Evolutionary conservation across 2,329 filamentous ascomycete genomes (phyloP).

Genomic region (Geosmithia flava): DNA sequence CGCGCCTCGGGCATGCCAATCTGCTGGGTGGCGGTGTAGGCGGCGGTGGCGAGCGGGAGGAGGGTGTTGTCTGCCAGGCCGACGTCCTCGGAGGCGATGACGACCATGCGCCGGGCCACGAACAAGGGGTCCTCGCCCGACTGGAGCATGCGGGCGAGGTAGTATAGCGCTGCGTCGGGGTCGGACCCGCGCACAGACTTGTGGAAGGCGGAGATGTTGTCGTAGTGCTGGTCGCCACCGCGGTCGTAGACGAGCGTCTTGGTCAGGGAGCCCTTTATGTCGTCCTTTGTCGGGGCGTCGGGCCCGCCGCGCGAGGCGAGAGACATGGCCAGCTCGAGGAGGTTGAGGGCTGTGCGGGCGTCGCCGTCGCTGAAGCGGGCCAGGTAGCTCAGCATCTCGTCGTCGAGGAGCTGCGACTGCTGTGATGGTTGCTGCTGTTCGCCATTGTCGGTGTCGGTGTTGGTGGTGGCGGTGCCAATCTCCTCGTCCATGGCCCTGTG

Average conservation of each 20-base stretch:
- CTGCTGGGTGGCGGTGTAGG: slow-evolving; percentile 81
- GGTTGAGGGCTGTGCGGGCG: slow-evolving; percentile 81
- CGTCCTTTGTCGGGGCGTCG: slow-evolving; percentile 55
- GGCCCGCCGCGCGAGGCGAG: slow-evolving; percentile 25
- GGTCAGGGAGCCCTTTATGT: slow-evolving; percentile 72
- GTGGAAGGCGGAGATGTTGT: slow-evolving; percentile 94
- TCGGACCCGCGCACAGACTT: slow-evolving; percentile 86
- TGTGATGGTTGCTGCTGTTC: slow-evolving; percentile 20
- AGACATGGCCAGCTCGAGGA: slow-evolving; percentile 80
- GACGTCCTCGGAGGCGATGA: slow-evolving; percentile 89
- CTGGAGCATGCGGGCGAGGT: slow-evolving; percentile 89
- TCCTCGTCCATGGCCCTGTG: slow-evolving; percentile 60
- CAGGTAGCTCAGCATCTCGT: slow-evolving; percentile 68
- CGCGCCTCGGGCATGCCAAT: slow-evolving; percentile 92
- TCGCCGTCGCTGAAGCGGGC: slow-evolving; percentile 84
- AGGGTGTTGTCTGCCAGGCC: slow-evolving; percentile 80
- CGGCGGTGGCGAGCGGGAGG: slow-evolving; percentile 70
- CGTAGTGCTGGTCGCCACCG: slow-evolving; percentile 92
- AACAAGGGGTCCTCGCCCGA: slow-evolving; percentile 90
- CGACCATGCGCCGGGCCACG: slow-evolving; percentile 83
- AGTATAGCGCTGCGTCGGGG: slow-evolving; percentile 82
- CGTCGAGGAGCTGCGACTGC: slow-evolving; percentile 46
- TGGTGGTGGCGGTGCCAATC: slow-evolving; percentile 14
- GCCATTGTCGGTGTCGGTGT: neutral
- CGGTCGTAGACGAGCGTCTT: slow-evolving; percentile 93